Percentiles rank a stretch among this genome's conserved stretches.
Conservation (phyloP, 805 yeast species). For the Nakazawaea wickerhamii region DNA sequence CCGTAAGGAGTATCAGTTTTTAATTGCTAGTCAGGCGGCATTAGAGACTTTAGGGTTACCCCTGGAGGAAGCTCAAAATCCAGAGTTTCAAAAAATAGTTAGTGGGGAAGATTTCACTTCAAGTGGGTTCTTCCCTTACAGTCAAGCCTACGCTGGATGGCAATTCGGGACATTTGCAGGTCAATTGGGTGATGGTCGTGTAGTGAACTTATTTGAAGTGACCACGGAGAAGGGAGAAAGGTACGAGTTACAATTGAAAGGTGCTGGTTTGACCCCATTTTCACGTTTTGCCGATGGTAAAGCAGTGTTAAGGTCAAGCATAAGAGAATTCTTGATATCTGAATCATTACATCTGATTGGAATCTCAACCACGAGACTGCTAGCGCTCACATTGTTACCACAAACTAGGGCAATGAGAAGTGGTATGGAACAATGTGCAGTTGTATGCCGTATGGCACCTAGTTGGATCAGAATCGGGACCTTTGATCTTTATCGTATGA, state of each 20-base stretch:
- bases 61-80: constrained; percentile 31
- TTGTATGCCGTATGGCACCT: constrained; percentile 78
- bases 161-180: constrained; percentile 98
- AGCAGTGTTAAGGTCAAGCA: constrained; percentile 83
- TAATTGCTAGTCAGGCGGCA: constrained; percentile 58
- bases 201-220: constrained; percentile 71
- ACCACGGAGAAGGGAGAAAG: constrained; percentile 37
- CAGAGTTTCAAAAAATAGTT: constrained; percentile 46
- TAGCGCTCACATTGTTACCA: constrained; percentile 69
- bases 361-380: constrained; percentile 81
- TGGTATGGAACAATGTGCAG: constrained; percentile 74
- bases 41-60: constrained; percentile 55
- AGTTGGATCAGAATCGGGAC: constrained; percentile 86
- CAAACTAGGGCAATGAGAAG: constrained; percentile 70
- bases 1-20: constrained; percentile 45
- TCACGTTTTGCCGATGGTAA: constrained; percentile 96
- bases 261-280: constrained; percentile 88
- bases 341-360: constrained; percentile 79
- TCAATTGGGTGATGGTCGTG: constrained; percentile 95
- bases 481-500: constrained; percentile 75
- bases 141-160: constrained; percentile 93
- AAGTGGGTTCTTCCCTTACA: constrained; percentile 62
- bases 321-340: constrained; percentile 81
- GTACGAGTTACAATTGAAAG: constrained; percentile 79
- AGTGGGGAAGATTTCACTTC: constrained; percentile 43